Evolutionary conservation across 2,329 filamentous ascomycete species (phyloP).

Genomic region (Talaromyces amestolkiae): DNA sequence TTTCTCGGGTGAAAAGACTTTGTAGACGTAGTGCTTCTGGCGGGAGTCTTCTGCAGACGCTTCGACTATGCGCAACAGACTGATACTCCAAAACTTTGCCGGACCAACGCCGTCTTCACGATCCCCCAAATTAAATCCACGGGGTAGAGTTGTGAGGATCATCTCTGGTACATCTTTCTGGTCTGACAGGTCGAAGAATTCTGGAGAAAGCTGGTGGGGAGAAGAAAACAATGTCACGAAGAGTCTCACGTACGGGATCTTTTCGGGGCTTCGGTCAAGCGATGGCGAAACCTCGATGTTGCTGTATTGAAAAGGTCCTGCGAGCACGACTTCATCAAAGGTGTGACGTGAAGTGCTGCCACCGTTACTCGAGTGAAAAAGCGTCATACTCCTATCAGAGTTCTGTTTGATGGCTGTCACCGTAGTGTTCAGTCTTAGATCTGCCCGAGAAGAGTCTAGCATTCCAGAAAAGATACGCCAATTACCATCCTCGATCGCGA

Average conservation of each 20-base stretch:
- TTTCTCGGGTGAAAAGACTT: conserved; percentile 61
- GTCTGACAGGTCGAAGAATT: conserved; percentile 67
- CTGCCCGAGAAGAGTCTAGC: conserved; percentile 63
- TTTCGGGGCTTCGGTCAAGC: conserved; percentile 58
- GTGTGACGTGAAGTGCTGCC: conserved; percentile 24
- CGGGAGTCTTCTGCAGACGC: conserved; percentile 50
- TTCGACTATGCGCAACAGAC: conserved; percentile 62
- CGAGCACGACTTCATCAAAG: conserved; percentile 81
- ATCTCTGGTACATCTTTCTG: conserved; percentile 61
- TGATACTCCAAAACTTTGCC: conserved; percentile 82
- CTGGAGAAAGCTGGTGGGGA: conserved; percentile 66
- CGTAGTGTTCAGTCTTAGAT: conserved; percentile 63
- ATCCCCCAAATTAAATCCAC: conserved; percentile 44
- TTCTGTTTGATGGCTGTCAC: conserved; percentile 59
- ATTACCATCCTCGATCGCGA: conserved; percentile 78
- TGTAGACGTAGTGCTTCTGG: conserved; percentile 59
- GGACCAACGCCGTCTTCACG: conserved; percentile 61
- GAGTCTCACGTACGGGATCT: conserved; percentile 79
- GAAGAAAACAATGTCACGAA: conserved; percentile 89
- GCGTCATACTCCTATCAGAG: conserved; percentile 42
- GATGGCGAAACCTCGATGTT: conserved; percentile 56
- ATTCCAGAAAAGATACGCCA: conserved; percentile 92
- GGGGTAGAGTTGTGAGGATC: conserved; percentile 77
- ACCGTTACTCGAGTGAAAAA: conserved; percentile 37
- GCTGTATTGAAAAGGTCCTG: conserved; percentile 78